Base-by-base conservation (phyloP, 192 early-diverging fungal species). In the Coemansia sp. region DNA sequence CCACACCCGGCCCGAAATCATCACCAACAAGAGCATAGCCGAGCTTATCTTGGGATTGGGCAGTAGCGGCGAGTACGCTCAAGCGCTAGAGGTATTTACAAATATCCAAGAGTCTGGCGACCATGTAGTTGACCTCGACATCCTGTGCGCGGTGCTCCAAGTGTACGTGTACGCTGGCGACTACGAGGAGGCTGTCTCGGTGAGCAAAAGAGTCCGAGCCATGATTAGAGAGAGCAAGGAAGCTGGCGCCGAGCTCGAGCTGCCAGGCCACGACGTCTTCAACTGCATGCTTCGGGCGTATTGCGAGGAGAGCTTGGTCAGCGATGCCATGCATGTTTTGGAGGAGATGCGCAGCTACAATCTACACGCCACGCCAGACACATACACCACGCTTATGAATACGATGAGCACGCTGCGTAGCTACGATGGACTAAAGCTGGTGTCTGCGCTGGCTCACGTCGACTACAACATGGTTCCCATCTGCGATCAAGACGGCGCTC, bases 301-400 rank as follows among this genome's bases (percentile, higher is more conserved):
- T 50, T 76, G 75, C 55, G 73, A 75, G 26, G 44, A 71, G 35
- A 53, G 46, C n/a, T 53, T 70, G 67, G 52, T 71, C 7, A 62
- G 63, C 13, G 81, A 84, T 38, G 81, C 76, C 5, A 61, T 84
- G 49, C 70, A 66, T 10, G 66, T 78, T 52, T 47, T 84, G 26
- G 81, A 84, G 62, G 81, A 84, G 63, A 84, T 84, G 81, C 81
- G 81, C 53, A 62, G 57, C 38, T 70, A 70, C 66, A 32, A 32
- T 23, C 19, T 78, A 21, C 69, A 78, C 21, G 81, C 81, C 1
- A 70, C 66, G 16, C 43, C 81, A 0, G 67, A 78, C 39, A 77
- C 76, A 9, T 84, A 84, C 44, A 59, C 73, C 13, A 72, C 64
- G 23, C 49, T 84, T 64, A 61, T 64, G 28, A 62, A 69, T 38